Evolutionary conservation across 306 rosid species (phyloP).

Genomic region (Rosa persica): DNA sequence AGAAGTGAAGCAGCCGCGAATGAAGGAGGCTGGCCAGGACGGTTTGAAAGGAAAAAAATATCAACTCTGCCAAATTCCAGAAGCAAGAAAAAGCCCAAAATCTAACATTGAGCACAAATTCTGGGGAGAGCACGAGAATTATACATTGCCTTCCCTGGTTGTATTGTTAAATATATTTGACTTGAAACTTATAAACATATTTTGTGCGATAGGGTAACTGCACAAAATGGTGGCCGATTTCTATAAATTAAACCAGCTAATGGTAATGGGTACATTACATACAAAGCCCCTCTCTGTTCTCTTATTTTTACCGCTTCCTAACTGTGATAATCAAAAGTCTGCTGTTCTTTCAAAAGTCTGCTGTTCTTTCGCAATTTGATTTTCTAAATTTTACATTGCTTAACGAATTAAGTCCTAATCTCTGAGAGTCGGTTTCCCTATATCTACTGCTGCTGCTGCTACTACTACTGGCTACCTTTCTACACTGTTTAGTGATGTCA

Average conservation of each 20-base stretch:
- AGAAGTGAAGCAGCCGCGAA: background rate
- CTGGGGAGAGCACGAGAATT: background rate
- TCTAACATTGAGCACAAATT: background rate
- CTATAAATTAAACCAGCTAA: constrained; percentile 7
- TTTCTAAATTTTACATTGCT: constrained; percentile 54
- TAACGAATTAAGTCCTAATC: constrained; percentile 48
- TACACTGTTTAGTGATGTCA: constrained; percentile 47
- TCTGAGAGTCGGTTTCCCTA: constrained; percentile 51
- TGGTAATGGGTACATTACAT: constrained; percentile 24
- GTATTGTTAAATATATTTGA: background rate
- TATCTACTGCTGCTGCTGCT: constrained; percentile 29
- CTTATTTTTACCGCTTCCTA: constrained; percentile 49
- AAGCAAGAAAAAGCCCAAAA: background rate
- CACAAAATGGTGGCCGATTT: constrained; percentile 29
- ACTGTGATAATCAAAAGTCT: constrained; percentile 36
- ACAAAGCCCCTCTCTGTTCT: constrained; percentile 26
- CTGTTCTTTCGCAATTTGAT: constrained; percentile 43
- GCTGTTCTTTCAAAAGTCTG: constrained; percentile 47
- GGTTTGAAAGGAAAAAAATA: background rate
- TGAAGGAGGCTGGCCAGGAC: background rate
- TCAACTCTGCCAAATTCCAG: background rate
- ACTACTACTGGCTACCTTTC: constrained; percentile 53
- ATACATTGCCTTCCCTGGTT: background rate
- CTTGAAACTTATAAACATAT: background rate
- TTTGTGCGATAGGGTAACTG: background rate